phyloP scores from a whole-genome alignment of 2,329 filamentous ascomycete genomes.

The Sporothrix humicola region DNA sequence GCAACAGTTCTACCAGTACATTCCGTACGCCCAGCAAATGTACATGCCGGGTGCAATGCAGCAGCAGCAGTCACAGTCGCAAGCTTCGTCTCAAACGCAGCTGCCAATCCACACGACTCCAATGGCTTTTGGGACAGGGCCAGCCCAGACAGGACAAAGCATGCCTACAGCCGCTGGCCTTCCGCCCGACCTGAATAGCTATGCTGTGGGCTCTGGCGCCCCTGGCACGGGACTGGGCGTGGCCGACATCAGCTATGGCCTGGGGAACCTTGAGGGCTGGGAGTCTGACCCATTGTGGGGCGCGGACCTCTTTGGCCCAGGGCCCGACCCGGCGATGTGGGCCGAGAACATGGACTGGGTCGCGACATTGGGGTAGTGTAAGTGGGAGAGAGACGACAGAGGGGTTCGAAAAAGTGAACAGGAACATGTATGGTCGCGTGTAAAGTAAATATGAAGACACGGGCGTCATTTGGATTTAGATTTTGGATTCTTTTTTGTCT shows the following conservation, averaged over 20 bases:
- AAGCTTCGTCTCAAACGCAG: neutral
- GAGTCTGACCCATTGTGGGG: conserved; percentile 37
- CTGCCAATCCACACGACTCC: conserved; percentile 7
- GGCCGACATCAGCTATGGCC: conserved; percentile 25
- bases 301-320: conserved; percentile 37
- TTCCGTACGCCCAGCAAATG: conserved; percentile 14
- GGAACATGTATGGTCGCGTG: neutral
- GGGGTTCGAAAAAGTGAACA: neutral
- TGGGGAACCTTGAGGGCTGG: conserved; percentile 31
- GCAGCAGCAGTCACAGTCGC: conserved; percentile 1
- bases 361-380: conserved; percentile 16
- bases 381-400: no score
- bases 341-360: conserved; percentile 35
- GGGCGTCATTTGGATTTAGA: neutral
- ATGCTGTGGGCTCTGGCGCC: neutral
- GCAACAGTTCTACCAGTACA: neutral
- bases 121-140: neutral
- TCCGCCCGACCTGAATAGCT: conserved; percentile 26
- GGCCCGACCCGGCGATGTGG: conserved; percentile 39
- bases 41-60: neutral
- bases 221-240: conserved; percentile 1
- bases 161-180: neutral
- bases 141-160: neutral
- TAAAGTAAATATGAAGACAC: neutral
- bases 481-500: neutral